phyloP scores from a whole-genome alignment of 1,139 yeast species.

The Magnusiomyces sp. region DNA sequence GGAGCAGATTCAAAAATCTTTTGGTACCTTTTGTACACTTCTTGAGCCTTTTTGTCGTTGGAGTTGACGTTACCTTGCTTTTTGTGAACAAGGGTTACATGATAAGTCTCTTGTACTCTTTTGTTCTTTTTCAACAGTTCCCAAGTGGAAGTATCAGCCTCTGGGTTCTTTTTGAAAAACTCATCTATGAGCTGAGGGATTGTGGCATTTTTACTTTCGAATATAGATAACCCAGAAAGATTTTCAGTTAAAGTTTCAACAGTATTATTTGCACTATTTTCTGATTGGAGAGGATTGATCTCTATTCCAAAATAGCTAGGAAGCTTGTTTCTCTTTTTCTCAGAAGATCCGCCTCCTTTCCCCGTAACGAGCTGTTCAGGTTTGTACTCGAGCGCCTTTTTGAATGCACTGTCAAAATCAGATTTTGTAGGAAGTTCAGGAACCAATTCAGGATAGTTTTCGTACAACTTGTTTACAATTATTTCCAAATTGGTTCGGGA shows the following conservation, averaged over 20 bases:
- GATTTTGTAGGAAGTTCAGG: slow-evolving; percentile 34
- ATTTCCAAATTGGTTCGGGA: slow-evolving; percentile 45
- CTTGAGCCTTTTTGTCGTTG: slow-evolving; percentile 6
- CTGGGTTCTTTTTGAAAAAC: slow-evolving; percentile 17
- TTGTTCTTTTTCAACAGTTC: slow-evolving; percentile 29
- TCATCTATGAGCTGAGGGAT: slow-evolving; percentile 16
- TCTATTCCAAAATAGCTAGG: slow-evolving; percentile 38
- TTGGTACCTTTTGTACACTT: slow-evolving; percentile 1
- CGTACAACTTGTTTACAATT: slow-evolving; percentile 36
- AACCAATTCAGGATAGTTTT: slow-evolving; percentile 43
- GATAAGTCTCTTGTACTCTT: slow-evolving; percentile 54
- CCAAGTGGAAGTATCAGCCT: slow-evolving; percentile 21
- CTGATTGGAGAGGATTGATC: slow-evolving; percentile 19
- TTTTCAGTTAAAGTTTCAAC: too few species aligned
- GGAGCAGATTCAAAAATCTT: background rate
- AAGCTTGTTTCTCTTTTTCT: slow-evolving; percentile 21
- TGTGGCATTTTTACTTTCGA: too few species aligned
- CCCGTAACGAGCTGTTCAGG: slow-evolving; percentile 16
- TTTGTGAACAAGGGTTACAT: slow-evolving; percentile 67
- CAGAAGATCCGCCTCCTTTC: slow-evolving; percentile 10
- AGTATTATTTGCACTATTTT: background rate
- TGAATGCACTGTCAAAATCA: slow-evolving; percentile 24
- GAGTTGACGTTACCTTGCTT: slow-evolving; percentile 8
- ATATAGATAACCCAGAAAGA: too few species aligned
- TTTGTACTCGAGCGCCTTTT: slow-evolving; percentile 23